These are phyloP conservation scores for Yarrowia sp. DNA, from an alignment of 805 yeast genomes.

Conservation along the genomic window DNA sequence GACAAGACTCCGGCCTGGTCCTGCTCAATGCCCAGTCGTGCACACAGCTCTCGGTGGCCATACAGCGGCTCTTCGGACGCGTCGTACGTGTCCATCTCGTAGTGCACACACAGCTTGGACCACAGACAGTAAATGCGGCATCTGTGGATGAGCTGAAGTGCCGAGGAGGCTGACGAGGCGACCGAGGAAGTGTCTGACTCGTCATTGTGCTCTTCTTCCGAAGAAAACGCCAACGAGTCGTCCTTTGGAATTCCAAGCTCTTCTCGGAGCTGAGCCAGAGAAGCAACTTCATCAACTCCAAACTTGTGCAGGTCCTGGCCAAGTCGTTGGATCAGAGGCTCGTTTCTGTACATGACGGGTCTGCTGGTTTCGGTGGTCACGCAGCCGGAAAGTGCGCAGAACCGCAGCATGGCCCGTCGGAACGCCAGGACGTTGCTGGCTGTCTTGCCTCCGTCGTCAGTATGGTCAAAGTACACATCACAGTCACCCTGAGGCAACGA, in stretches of 20 bases:
- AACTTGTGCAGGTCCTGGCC: constrained; percentile 14
- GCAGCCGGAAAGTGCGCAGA: constrained; percentile 8
- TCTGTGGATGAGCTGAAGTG: constrained; percentile 20
- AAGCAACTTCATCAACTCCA: constrained; percentile 2
- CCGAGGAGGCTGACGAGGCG: constrained; percentile 2
- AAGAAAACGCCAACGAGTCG: constrained; percentile 6
- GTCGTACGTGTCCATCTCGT: constrained; percentile 25
- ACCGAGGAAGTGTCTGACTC: constrained; percentile 9
- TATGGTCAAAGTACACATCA: constrained; percentile 14
- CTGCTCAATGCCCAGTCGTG: constrained; percentile 6
- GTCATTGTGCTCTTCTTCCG: neutral
- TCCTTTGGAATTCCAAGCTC: constrained; percentile 14
- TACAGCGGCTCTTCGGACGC: constrained; percentile 19
- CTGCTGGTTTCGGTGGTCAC: constrained; percentile 21
- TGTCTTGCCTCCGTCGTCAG: constrained; percentile 13
- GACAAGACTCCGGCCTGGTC: constrained; percentile 16
- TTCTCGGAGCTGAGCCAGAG: constrained; percentile 7
- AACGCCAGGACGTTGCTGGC: neutral
- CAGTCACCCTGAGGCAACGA: constrained; percentile 25
- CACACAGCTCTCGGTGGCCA: constrained; percentile 3
- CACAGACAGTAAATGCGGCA: constrained; percentile 16
- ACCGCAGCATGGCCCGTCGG: constrained; percentile 14
- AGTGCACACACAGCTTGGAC: constrained; percentile 13
- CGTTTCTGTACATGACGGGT: constrained; percentile 13
- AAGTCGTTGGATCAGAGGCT: constrained; percentile 4